A percentile compares a stretch with the other conserved stretches of the same genome.
Evolutionary conservation across 2,329 filamentous ascomycete species (phyloP).

Genomic region (Alternaria sp.): DNA sequence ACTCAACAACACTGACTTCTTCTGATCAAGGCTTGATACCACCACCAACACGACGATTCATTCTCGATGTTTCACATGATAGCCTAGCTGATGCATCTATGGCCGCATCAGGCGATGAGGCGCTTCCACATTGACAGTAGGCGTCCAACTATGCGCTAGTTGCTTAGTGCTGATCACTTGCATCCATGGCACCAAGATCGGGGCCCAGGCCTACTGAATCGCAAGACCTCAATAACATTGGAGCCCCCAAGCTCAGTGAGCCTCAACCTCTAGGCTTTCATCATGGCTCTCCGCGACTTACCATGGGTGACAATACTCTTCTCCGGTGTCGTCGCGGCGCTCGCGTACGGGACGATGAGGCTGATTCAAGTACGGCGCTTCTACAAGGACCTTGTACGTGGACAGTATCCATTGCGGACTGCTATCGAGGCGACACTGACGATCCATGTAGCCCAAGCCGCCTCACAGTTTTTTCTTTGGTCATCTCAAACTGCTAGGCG

Average conservation of each 20-base stretch:
- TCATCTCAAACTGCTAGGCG: slow-evolving; percentile 52
- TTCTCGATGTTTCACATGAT: neutral
- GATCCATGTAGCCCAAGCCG: slow-evolving; percentile 46
- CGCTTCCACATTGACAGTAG: neutral
- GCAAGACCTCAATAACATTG: neutral
- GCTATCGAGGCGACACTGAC: neutral
- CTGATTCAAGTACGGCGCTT: slow-evolving; percentile 34
- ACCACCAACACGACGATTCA: neutral
- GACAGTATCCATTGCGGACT: neutral
- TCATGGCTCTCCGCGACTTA: slow-evolving; percentile 13
- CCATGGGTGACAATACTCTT: slow-evolving; percentile 27
- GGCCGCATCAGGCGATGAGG: neutral
- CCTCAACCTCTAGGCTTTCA: neutral
- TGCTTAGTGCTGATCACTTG: neutral
- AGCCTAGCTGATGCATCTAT: neutral
- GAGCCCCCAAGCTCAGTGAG: neutral
- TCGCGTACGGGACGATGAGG: slow-evolving; percentile 30
- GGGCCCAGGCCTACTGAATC: neutral
- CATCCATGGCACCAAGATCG: neutral
- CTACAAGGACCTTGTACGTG: slow-evolving; percentile 35
- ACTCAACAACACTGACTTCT: neutral
- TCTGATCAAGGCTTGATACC: too few species aligned
- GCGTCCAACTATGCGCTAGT: neutral
- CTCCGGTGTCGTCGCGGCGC: slow-evolving; percentile 18
- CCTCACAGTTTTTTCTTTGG: slow-evolving; percentile 55